Base-by-base conservation (phyloP, 1,139 yeast species). In the Suhomyces bolitotheri region DNA sequence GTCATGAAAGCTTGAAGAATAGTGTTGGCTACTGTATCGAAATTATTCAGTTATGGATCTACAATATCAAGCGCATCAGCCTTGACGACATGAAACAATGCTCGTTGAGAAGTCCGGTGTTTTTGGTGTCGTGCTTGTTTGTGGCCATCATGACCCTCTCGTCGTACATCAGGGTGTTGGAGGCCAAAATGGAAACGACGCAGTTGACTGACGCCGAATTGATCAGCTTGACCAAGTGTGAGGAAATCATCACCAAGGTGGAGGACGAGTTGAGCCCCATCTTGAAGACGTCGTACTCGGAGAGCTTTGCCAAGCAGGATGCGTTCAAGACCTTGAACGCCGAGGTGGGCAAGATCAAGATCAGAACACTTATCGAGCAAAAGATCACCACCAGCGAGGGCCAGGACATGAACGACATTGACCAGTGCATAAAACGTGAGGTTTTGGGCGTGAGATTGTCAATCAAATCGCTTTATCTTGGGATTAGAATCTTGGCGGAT, bases 401-500 rank as follows among this genome's bases (percentile, higher is more conserved):
- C 9, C 29, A 23, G 14, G 28, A 29, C 14, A 16, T 30, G 16
- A 33, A 24, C 7, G 22, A 29, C 10, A 23, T 26, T 8, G 35
- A 31, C 11, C 26, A 32, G n/a, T 31, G 23, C 5, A 29, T 37
- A 12, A 15, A 27, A 9, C 24, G 39, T 14, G 51, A 53, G 10
- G 47, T 63, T 28, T 44, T 41, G 25, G 64, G 66, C 20, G 72
- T 78, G 5, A 65, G 75, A 46, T 61, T 82, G 25, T 76, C 85
- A 7, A 65, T 73, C 17, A 73, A 79, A 49, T 71, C 79, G 19
- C 58, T 82, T 33, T 78, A 80, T 41, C 59, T 83, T 36, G 92
- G 92, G 19, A 82, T 83, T 10, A 65, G 88, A 43, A 78, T 83
- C 21, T 66, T 84, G 36, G 87, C 88, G 2, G 89, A 83, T 62